phyloP scores from a whole-genome alignment of 75 land plant genomes.

The Pinus taeda region DNA sequence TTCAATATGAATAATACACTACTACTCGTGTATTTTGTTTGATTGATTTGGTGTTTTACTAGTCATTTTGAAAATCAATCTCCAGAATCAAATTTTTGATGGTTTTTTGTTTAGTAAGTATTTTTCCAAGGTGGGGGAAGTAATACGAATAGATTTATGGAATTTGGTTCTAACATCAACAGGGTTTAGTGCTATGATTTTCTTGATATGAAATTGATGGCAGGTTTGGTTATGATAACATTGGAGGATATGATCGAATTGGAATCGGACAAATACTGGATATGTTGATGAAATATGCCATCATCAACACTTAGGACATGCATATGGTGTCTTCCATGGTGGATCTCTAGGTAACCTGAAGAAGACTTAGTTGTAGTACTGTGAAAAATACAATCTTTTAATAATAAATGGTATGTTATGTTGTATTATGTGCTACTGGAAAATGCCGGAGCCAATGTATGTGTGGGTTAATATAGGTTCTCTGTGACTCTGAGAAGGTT shows the following conservation, averaged over 20 bases:
- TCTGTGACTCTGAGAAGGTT: too few relatives aligned
- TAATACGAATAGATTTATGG: background rate
- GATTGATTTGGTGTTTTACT: background rate
- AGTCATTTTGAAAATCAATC: background rate
- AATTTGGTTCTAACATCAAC: background rate
- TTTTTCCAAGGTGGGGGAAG: background rate
- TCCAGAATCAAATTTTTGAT: background rate
- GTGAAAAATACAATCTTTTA: background rate
- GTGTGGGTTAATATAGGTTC: too few relatives aligned
- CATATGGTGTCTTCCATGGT: constrained; percentile 29
- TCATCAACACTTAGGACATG: constrained; percentile 36
- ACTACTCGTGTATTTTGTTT: background rate
- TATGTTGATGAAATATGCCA: constrained; percentile 58
- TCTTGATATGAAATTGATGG: background rate
- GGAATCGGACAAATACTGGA: constrained; percentile 41
- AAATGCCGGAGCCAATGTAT: too few relatives aligned
- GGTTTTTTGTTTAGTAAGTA: background rate
- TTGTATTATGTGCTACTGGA: background rate
- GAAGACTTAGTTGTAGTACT: background rate
- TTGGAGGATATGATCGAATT: constrained; percentile 53
- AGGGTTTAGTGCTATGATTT: background rate
- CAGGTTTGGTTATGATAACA: constrained; percentile 54
- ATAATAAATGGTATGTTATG: background rate
- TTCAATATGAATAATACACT: background rate
- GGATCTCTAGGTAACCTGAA: constrained; percentile 19